Evolutionary conservation across 1,139 yeast species (phyloP), one percentile per base, ranked within the genome.

Genomic region (Blastobotrys capitulatus): DNA sequence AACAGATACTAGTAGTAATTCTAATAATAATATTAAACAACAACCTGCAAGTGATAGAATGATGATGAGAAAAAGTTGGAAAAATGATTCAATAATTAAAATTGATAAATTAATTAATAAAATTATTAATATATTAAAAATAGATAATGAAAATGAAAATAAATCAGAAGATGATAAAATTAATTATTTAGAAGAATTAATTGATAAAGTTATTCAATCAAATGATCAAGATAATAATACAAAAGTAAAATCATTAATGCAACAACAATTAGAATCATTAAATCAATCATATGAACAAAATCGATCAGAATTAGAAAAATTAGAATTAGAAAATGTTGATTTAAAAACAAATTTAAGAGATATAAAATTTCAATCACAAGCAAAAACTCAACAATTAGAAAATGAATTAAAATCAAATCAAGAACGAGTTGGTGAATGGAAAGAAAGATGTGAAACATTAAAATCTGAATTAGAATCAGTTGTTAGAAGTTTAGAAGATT

Each of bases 281-380:
- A 51, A 56, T 1, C 49, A 50, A 20, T 51, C 61, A 5, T 60
- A 60, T 45, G 64, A 60, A 38, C 48, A 57, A 20, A 60, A 60
- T 47, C 51, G 64, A 10, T 50, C 54, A 13, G 63, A 65, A 44
- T 62, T 62, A 46, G 59, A 66, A 52, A 56, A 62, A 35, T 61
- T 66, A 15, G 60, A 68, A 39, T 60, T 66, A 41, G 73, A 71
- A 45, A 62, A 60, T 38, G 61, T 57, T 2, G 66, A 65, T 26
- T 57, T 73, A 19, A 62, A 70, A 48, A 57, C 66, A 22, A 62
- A 60, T 35, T 53, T 72, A 27, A 63, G 68, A 12, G 67, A 65
- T 38, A 54, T 59, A 19, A 60, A 59, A 22, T 63, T 63, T 49
- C 60, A 62, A 18, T 48, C 56, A 8, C 57, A 60, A 37, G 65